Evolutionary conservation across 148 eudicot species (phyloP).

Genomic region (Cornus kousa): DNA sequence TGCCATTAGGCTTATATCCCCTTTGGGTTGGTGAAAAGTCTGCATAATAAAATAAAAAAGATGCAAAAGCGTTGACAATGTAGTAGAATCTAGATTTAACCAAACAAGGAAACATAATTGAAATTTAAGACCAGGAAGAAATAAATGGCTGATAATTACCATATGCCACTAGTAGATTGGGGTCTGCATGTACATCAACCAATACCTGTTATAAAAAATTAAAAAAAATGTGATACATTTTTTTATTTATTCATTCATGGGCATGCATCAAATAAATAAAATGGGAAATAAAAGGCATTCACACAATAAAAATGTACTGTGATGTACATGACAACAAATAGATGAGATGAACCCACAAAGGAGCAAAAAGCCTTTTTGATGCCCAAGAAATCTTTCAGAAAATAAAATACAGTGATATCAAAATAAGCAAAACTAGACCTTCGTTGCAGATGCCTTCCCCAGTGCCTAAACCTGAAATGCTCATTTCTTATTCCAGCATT

Average conservation of each 20-base stretch:
- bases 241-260: not conserved
- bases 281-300: conserved; percentile 4
- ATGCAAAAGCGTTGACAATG: not conserved
- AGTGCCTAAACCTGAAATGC: not conserved
- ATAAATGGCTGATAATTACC: conserved; percentile 43
- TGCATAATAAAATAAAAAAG: not conserved
- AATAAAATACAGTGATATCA: too few species aligned
- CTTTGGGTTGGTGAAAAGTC: too few species aligned
- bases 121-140: not conserved
- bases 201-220: conserved; percentile 57
- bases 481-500: not conserved
- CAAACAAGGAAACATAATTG: too few species aligned
- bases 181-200: conserved; percentile 76
- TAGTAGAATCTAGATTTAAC: not conserved
- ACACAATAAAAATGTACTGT: not conserved
- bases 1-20: too few species aligned
- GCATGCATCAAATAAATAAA: conserved; percentile 1
- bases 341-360: not conserved
- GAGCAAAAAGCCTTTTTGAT: not conserved
- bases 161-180: conserved; percentile 78
- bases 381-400: not conserved
- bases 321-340: not conserved
- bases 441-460: not conserved
- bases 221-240: not conserved
- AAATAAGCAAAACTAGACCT: not conserved